A percentile compares a stretch with the other conserved stretches of the same genome.
phyloP scores from a whole-genome alignment of 495 filamentous ascomycete species.

The Penicillium simplicissimum region DNA sequence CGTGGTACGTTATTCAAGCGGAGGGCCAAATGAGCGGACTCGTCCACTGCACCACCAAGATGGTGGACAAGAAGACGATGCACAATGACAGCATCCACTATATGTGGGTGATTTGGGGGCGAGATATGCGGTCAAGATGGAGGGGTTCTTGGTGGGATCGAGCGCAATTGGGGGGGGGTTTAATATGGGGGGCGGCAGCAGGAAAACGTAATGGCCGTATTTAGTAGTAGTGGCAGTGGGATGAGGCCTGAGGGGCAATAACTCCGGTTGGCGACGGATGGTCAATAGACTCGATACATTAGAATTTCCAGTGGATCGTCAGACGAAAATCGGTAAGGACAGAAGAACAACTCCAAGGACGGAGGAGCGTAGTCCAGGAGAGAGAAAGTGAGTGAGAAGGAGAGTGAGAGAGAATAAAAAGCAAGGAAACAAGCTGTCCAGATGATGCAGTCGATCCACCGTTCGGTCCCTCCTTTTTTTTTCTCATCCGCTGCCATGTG shows the following conservation, averaged over 20 bases:
- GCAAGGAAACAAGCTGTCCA: slow-evolving; percentile 1
- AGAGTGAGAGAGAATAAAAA: slow-evolving; percentile 7
- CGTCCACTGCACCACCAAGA: slow-evolving; percentile 40
- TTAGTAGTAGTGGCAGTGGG: background rate
- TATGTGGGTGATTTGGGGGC: slow-evolving; percentile 7
- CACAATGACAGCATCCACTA: slow-evolving; percentile 41
- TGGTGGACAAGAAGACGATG: slow-evolving; percentile 39
- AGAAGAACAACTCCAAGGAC: background rate
- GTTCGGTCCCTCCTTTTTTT: slow-evolving; percentile 6
- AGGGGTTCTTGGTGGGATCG: background rate
- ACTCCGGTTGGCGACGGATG: slow-evolving; percentile 6
- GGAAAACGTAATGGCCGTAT: background rate
- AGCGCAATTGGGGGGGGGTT: background rate
- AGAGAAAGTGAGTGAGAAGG: slow-evolving; percentile 9
- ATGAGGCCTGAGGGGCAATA: slow-evolving; percentile 1
- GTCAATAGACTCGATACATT: slow-evolving; percentile 1
- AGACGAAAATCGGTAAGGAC: slow-evolving; percentile 7
- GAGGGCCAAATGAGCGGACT: slow-evolving; percentile 25
- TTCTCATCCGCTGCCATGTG: slow-evolving; percentile 2
- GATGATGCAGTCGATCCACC: slow-evolving; percentile 3
- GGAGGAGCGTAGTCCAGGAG: slow-evolving; percentile 6
- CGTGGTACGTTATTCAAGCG: slow-evolving; percentile 4
- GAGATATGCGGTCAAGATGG: slow-evolving; percentile 11
- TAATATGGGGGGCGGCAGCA: slow-evolving; percentile 11
- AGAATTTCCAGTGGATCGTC: background rate